Percentiles rank a stretch among this genome's conserved stretches.
These are phyloP conservation scores for Peronospora tabacina DNA, from an alignment of 352 stramenopile genomes.

Conservation along the genomic window DNA sequence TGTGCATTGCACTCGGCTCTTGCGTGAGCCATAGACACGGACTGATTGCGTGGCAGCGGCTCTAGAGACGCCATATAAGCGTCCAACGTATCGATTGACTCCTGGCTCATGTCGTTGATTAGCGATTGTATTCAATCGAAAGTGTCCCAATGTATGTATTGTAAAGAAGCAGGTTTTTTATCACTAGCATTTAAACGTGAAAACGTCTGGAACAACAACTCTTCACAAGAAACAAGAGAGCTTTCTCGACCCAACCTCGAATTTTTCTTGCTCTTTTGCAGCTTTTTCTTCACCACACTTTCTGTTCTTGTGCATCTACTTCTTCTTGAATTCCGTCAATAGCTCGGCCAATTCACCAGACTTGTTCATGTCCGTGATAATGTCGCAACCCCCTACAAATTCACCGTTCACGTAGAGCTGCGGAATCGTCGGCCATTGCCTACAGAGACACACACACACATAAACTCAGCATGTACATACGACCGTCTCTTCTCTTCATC, in stretches of 20 bases:
- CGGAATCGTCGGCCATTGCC: conserved; percentile 94
- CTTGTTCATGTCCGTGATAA: conserved; percentile 93
- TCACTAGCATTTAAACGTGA: no score
- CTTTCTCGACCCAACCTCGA: not conserved
- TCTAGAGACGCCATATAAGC: conserved; percentile 71
- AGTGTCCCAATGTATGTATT: conserved; percentile 1
- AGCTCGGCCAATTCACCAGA: conserved; percentile 88
- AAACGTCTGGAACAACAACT: no score
- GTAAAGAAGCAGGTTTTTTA: no score
- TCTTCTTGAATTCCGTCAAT: conserved; percentile 79
- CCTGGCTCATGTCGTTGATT: conserved; percentile 2
- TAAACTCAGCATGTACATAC: conserved; percentile 2
- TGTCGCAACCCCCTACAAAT: conserved; percentile 99
- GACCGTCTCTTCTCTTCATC: not conserved
- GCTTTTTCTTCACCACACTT: not conserved
- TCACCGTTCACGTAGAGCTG: conserved; percentile 99
- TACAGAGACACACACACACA: conserved; percentile 22
- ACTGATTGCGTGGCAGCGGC: conserved; percentile 11
- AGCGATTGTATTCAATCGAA: conserved; percentile 12
- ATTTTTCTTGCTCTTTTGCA: not conserved
- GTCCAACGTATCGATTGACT: conserved; percentile 62
- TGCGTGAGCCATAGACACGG: conserved; percentile 10
- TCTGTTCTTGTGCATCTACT: conserved; percentile 24
- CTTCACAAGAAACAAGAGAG: not conserved
- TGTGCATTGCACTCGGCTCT: conserved; percentile 6